Evolutionary conservation across 2,329 filamentous ascomycete genomes (phyloP), one percentile per base, ranked within the genome.

Genomic region (Apiospora kogelbergensis): DNA sequence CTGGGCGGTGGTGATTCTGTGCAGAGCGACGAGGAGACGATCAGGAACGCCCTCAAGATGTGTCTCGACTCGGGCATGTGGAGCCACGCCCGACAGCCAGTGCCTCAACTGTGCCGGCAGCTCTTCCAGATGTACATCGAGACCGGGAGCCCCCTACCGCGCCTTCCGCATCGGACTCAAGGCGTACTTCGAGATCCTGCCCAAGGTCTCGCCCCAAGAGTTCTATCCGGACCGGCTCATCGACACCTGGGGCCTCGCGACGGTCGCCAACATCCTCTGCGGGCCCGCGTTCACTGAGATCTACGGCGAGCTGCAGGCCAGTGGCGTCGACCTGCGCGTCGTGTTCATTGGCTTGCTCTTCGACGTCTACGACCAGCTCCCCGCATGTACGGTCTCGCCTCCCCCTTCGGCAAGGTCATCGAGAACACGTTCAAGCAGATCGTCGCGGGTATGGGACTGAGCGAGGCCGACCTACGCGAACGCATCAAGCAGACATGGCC

Each of bases 31-130:
- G 13, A 70, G 22, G 72, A 74, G 6, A 72, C 73, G 13, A 60
- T 75, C 48, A 74, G 69, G 45, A 66, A 66, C 6, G 68, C 72
- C 22, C 70, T 77, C n/a, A 70, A 71, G 65, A 69, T 75, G 70
- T 77, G 74, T 41, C 70, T 76, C 20, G 69, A 71, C n/a, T 75
- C 75, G 9, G 73, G 73, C 48, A 69, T 76, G 67, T 77, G 74
- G 74, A 66, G 22, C 9, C 76, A 73, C 74, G 70, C 72, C 15
- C 70, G 72, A 26, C 74, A 76, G 66, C 76, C 76, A 9, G 73
- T 77, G 22, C 74, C 74, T 2, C 57, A 66, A 26, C 72, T 77
- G 11, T 73, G 70, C 68, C 72, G 70, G 6, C 73, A 72, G 17
- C 73, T 77, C 46, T 72, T 75, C 64, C 42, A 69, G 13, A 46